Evolutionary conservation across 345 rosid species (phyloP), one percentile per base, ranked within the genome.

Genomic region (Excoecaria cochinchinensis): DNA sequence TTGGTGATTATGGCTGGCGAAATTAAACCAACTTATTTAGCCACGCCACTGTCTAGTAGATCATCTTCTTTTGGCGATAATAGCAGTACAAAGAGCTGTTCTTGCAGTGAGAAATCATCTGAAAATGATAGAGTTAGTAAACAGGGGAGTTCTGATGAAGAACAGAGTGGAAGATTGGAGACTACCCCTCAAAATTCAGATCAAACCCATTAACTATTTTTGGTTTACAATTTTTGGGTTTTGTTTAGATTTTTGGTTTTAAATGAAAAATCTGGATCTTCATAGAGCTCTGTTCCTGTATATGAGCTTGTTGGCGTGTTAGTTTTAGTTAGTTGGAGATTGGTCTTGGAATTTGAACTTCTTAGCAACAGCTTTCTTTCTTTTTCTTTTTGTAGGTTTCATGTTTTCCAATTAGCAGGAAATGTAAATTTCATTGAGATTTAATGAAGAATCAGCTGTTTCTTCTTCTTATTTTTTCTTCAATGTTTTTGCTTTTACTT

Each of bases 1-100:
- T 66, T 92, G 79, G 99, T 95, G 51, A 89, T 95, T 53, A 92
- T 95, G 97, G 97, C 99, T 0, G 99, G 97, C 4, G 80, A 91
- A 69, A 76, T 77, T 3, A 90, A 92, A 67, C 92, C 97, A 4
- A 91, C 91, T 25, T 86, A 83, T 79, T 71, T 95, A 78, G 97
- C 99, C 5, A 95, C 95, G 0, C 97, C 94, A 36, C 71, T 82
- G 75, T 80, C 89, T 10, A 70, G 74, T 77, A 46, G 84, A 75
- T 83, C 86, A 13, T 83, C 88, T 38, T 83, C 83, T 39, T 86
- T 86, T 9, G 86, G 83, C 8, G 87, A 80, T 25, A 83, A 62
- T 52, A 70, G 74, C 8, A 88, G 74, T 42, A 55, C 82, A 0
- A 88, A 81, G 62, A 84, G 76, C 40, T 85, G 94, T 53, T 84